Conservation (phyloP, 2,329 filamentous ascomycete genomes). For the Cladosporium sp. region DNA sequence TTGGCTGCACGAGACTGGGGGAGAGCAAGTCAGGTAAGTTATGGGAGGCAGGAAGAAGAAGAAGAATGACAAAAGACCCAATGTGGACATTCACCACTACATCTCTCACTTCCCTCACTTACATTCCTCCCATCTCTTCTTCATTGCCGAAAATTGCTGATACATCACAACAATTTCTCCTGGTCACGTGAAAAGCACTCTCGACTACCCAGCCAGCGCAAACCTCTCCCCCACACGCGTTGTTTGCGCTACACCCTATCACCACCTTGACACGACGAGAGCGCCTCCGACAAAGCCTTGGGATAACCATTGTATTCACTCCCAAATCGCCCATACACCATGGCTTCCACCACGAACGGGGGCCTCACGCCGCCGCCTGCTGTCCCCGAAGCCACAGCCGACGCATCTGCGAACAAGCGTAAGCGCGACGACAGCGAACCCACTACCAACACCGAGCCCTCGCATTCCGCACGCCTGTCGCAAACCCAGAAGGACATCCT, state of each 20-base stretch:
- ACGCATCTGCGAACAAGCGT: slow-evolving; percentile 34
- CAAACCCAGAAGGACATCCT: slow-evolving; percentile 38
- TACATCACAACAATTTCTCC: no score
- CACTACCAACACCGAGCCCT: slow-evolving; percentile 21
- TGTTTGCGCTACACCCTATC: background rate
- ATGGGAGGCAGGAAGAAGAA: slow-evolving; percentile 2
- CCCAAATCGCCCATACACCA: background rate
- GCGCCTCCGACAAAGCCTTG: slow-evolving; percentile 9
- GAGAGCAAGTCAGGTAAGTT: no score
- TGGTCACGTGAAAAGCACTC: no score
- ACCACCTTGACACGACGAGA: slow-evolving; percentile 9
- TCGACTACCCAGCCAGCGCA: background rate
- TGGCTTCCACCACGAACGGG: slow-evolving; percentile 19
- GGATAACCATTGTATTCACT: slow-evolving; percentile 1
- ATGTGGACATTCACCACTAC: no score
- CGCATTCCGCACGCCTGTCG: slow-evolving; percentile 23
- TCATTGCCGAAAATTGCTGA: no score
- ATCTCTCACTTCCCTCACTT: no score
- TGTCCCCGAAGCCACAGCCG: slow-evolving; percentile 9
- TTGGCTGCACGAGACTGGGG: no score
- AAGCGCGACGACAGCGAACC: slow-evolving; percentile 38
- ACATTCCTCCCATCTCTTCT: background rate
- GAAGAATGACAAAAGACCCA: no score
- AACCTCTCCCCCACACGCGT: background rate
- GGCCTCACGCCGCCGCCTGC: slow-evolving; percentile 15